These are phyloP conservation scores for Penicillium pulvis DNA, from an alignment of 495 filamentous ascomycete species.

Conservation along the genomic window DNA sequence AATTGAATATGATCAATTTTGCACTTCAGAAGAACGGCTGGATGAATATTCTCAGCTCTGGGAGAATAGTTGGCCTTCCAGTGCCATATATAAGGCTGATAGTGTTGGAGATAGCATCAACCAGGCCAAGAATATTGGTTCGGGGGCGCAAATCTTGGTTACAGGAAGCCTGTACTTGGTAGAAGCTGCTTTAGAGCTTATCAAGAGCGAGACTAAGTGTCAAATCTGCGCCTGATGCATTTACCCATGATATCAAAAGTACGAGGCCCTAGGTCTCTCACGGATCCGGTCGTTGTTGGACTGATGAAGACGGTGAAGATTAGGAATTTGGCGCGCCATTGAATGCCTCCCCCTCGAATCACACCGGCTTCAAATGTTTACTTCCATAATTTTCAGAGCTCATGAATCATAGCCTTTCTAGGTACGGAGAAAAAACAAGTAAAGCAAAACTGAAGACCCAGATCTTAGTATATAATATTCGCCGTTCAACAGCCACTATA, in stretches of 20 bases:
- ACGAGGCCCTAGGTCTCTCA: too few relatives aligned
- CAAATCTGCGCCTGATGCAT: background rate
- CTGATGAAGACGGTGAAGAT: too few relatives aligned
- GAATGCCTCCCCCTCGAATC: too few relatives aligned
- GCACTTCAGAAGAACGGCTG: background rate
- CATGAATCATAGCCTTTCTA: too few relatives aligned
- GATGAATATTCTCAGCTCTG: background rate
- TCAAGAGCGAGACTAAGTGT: background rate
- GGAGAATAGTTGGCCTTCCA: background rate
- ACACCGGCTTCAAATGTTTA: too few relatives aligned
- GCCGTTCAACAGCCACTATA: background rate
- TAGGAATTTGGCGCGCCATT: too few relatives aligned
- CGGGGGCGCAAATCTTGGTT: slow-evolving; percentile 49
- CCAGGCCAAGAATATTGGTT: slow-evolving; percentile 27
- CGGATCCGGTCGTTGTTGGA: too few relatives aligned
- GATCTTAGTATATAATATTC: background rate
- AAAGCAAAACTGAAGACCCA: too few relatives aligned
- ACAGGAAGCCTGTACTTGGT: slow-evolving; percentile 63
- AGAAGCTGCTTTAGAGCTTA: background rate
- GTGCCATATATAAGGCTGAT: background rate
- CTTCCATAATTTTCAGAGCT: too few relatives aligned
- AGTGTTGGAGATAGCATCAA: slow-evolving; percentile 16
- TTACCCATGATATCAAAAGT: background rate
- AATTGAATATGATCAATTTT: background rate
- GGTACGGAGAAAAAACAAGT: background rate